These are phyloP conservation scores for Lipomyces sp. DNA, from an alignment of 805 yeast genomes.

Conservation along the genomic window DNA sequence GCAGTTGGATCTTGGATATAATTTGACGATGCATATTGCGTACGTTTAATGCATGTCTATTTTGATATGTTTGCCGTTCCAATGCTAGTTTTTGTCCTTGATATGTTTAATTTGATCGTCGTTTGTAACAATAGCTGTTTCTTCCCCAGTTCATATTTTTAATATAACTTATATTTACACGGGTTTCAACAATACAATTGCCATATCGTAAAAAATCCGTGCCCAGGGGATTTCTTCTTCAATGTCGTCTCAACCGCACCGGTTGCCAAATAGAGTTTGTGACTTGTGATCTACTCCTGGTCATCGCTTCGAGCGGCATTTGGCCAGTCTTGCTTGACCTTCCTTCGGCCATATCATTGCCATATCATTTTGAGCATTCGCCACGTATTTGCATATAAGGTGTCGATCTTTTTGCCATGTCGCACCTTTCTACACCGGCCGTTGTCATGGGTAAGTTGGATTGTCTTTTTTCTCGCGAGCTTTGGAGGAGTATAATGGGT, in stretches of 20 bases:
- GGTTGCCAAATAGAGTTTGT: too few relatives aligned
- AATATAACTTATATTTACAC: too few relatives aligned
- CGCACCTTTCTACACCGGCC: conserved; percentile 59
- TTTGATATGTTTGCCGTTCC: background rate
- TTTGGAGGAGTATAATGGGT: too few relatives aligned
- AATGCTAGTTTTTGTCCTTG: background rate
- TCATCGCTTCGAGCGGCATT: background rate
- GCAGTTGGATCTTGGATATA: background rate
- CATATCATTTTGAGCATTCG: background rate
- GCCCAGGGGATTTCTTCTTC: too few relatives aligned
- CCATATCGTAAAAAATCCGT: too few relatives aligned
- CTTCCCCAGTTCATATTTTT: background rate
- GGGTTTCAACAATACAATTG: too few relatives aligned
- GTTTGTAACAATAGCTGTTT: background rate
- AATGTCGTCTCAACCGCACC: too few relatives aligned
- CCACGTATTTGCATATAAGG: background rate
- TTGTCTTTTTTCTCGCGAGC: background rate
- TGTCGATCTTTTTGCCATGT: conserved; percentile 21
- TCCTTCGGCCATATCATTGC: background rate
- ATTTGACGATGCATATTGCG: background rate
- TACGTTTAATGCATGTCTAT: background rate
- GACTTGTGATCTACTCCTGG: background rate
- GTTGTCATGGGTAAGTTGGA: conserved; percentile 88
- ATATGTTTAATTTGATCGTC: background rate
- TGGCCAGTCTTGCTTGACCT: background rate